Evolutionary conservation across 2,329 filamentous ascomycete genomes (phyloP), one percentile per base, ranked within the genome.

Genomic region (Cladosporium colombiae): DNA sequence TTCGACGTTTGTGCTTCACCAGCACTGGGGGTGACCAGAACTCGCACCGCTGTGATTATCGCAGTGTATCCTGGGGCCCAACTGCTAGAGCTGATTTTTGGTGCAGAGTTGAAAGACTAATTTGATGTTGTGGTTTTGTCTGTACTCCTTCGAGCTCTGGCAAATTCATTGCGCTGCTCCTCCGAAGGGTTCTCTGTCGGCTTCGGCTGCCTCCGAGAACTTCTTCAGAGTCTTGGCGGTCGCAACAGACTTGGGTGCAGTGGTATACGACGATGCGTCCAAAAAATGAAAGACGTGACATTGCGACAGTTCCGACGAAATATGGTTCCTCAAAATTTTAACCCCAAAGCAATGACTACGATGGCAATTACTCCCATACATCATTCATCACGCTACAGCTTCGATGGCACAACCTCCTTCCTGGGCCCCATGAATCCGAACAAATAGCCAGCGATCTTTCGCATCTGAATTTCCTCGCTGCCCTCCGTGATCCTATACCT

Each of bases 381-480:
- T 52, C 16, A 27, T 27, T 27, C 27, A 11, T 46, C n/a, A 21
- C 5, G n/a, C 56, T 59, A 59, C 23, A 59, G 10, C 18, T 59
- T 59, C 2, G 56, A 40, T 2, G 56, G 56, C 14, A 46, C 56
- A 8, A 63, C 60, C 70, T 73, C 46, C 31, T 80, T 82, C 68
- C 78, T 79, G 62, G 80, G 76, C 0, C 81, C 82, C 13, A 80
- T 79, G 68, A 83, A 86, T 0, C 83, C 85, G 73, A 88, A 87
- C 52, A 87, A 68, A 75, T 84, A 86, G 11, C 83, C 85, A 0
- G 85, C 86, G 11, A 89, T 81, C 75, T 88, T 88, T n/a, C 86
- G 79, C 83, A 88, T 88, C 75, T 89, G 86, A 61, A 89, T 87
- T 78, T 89, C 86, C 73, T 89, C 87, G 64, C 84, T 86, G 0